phyloP scores from a whole-genome alignment of 371 early-diverging fungal genomes.

The Lichtheimia hyalospora region DNA sequence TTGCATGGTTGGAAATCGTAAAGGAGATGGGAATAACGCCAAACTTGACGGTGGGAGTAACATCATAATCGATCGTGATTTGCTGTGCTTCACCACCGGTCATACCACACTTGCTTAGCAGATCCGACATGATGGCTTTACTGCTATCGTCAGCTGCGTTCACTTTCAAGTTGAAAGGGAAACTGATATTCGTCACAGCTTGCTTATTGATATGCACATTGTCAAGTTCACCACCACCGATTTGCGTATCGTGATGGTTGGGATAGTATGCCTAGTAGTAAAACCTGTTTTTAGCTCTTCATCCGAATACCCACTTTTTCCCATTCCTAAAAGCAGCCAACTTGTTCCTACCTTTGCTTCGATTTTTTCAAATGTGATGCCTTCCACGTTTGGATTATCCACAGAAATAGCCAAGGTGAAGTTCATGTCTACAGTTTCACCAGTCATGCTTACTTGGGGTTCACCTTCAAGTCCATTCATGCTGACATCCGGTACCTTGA shows the following conservation, averaged over 20 bases:
- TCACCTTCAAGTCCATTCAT: conserved; percentile 34
- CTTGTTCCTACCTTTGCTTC: conserved; percentile 45
- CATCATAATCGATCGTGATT: conserved; percentile 52
- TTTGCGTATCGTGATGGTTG: conserved; percentile 25
- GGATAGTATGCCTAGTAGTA: conserved; percentile 51
- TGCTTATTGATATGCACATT: conserved; percentile 49
- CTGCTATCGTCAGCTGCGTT: conserved; percentile 20
- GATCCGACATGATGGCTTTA: conserved; percentile 37
- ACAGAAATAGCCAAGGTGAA: conserved; percentile 42
- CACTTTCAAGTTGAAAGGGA: conserved; percentile 47
- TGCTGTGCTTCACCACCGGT: conserved; percentile 19
- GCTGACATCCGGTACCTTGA: conserved; percentile 38
- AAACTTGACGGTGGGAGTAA: conserved; percentile 48
- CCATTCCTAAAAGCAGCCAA: background rate
- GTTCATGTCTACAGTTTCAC: conserved; percentile 25
- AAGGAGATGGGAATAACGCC: conserved; percentile 49
- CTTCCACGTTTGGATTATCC: conserved; percentile 56
- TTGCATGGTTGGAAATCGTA: conserved; percentile 34
- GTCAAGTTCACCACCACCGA: conserved; percentile 50
- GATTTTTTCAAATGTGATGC: conserved; percentile 55
- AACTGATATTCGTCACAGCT: conserved; percentile 39
- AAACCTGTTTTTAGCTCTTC: too few species aligned
- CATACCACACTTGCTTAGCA: conserved; percentile 48
- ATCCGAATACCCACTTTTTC: too few species aligned
- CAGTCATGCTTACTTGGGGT: conserved; percentile 24